Evolutionary conservation across 1,284 basidiomycete genomes (phyloP), one percentile per base, ranked within the genome.

Genomic region (Rhodotorula sp.): DNA sequence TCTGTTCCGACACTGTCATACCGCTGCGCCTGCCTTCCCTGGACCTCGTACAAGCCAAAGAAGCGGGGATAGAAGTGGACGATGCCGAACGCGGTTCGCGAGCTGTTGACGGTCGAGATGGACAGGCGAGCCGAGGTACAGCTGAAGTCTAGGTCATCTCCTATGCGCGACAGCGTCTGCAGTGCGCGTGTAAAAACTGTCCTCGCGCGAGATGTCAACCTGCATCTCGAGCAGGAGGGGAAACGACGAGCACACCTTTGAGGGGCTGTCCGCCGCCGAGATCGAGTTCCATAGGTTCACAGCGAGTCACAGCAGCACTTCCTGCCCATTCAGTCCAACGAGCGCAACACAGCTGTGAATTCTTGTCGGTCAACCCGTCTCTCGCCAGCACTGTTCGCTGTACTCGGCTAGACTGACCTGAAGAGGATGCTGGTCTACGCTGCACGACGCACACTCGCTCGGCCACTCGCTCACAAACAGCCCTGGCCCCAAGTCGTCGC

Each of bases 31-130:
- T 34, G 29, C 17, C 27, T 39, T 19, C 29, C 57, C 2, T 29
- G 34, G 29, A 66, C 36, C 20, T 47, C n/a, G 63, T 72, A 77
- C 17, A 63, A 48, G 10, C 63, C 47, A 52, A 77, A 77, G 73
- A 77, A 77, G 57, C 44, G 52, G 5, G 70, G 52, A 32, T 74
- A 68, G 49, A 77, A 72, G 46, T 73, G 67, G 46, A 72, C 66
- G 48, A 76, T 66, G 56, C 66, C 74, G 36, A 77, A 77, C 8
- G 76, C 77, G 54, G 76, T 76, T 2, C 76, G 49, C 10, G 76
- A 71, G 15, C 69, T 59, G 47, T 76, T 76, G 49, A 76, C 72
- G 51, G 72, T 68, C 22, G 76, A 76, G 44, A 77, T 53, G 56
- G 76, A 77, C 64, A 74, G 60, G 49, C 71, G 68, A n/a, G 30